phyloP scores from a whole-genome alignment of 352 stramenopile species.

The Pythium scleroteichum region DNA sequence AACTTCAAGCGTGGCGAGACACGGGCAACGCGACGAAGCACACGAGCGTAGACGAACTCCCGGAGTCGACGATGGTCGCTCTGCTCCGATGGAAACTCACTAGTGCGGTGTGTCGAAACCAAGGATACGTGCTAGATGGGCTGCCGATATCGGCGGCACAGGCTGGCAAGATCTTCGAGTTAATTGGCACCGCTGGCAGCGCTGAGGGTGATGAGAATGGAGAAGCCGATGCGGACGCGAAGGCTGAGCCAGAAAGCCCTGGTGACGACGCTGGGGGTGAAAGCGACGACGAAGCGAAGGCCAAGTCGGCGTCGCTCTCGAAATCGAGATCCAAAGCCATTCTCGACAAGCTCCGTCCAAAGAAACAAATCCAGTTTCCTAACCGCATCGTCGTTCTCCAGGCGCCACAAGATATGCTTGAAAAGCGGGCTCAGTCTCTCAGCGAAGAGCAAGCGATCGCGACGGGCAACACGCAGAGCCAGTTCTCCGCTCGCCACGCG shows the following conservation, averaged over 20 bases:
- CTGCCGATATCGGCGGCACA: conserved; percentile 50
- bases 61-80: conserved; percentile 37
- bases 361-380: conserved; percentile 43
- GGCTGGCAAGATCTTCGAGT: conserved; percentile 49
- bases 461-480: conserved; percentile 61
- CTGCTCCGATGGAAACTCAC: conserved; percentile 73
- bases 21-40: conserved; percentile 20
- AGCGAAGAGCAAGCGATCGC: conserved; percentile 55
- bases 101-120: conserved; percentile 62
- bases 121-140: conserved; percentile 83
- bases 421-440: conserved; percentile 54
- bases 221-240: conserved; percentile 30
- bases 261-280: conserved; percentile 25
- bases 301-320: conserved; percentile 17
- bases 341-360: conserved; percentile 43
- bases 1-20: conserved; percentile 36
- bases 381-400: conserved; percentile 74
- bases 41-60: conserved; percentile 32
- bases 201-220: conserved; percentile 14
- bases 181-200: conserved; percentile 18
- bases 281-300: conserved; percentile 11
- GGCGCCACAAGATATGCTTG: conserved; percentile 47
- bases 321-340: conserved; percentile 46
- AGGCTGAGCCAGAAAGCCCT: conserved; percentile 16
- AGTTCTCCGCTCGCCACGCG: conserved; percentile 51